Evolutionary conservation across 805 yeast species (phyloP), one percentile per base, ranked within the genome.

Genomic region (Nakazawaea populi): DNA sequence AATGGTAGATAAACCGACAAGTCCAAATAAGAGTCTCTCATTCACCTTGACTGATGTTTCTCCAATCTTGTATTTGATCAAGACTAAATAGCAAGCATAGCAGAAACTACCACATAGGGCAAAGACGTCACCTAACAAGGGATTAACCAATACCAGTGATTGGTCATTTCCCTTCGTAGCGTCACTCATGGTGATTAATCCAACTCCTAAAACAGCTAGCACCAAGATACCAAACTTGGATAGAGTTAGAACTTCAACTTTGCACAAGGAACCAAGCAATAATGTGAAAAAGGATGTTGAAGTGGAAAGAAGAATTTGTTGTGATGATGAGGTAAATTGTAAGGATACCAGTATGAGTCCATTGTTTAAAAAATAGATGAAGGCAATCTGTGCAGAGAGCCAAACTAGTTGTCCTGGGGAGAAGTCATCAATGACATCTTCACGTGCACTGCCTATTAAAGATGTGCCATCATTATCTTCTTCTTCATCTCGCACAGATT

Each of bases 251-350:
- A 58, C 56, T 50, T 79, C 84, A 18, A 75, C 72, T 29, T 66
- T 66, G 24, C 69, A 58, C 8, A 64, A 24, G 1, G 62, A 66
- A 1, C 83, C 80, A 24, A 77, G 61, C 12, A 76, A 55, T 36
- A 79, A 62, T 0, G 82, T 76, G 58, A 76, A 79, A 4, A 77
- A 67, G 11, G 82, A 74, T 3, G 82, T 71, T 1, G 80, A 72
- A 2, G 82, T 73, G 6, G 80, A 71, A 14, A 79, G 58, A 8
- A 78, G 74, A 0, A 82, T 74, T 55, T 72, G 78, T 56, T 76
- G 77, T 24, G 82, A 73, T 0, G 82, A 80, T 9, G 79, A 71
- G 0, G 84, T 79, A 56, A 68, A 79, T 54, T 68, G 68, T 43
- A 79, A 65, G 3, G 77, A 64, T n/a, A 63, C 48, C 61, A 76